Conservation (phyloP, 2,329 filamentous ascomycete species). For the Pseudogymnoascus sp. region DNA sequence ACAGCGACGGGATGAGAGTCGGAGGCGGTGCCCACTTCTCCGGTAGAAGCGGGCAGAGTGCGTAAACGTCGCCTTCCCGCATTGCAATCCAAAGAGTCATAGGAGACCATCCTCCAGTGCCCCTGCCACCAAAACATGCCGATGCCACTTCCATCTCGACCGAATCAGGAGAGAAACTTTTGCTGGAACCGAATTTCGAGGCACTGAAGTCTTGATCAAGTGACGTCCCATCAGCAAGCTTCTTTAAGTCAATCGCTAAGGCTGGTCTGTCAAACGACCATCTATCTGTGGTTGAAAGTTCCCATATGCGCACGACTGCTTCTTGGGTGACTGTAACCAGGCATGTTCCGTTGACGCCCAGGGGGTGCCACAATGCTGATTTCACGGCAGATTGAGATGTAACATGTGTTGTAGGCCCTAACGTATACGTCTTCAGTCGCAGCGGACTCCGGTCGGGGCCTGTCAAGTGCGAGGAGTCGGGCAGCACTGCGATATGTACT, state of each 20-base stretch:
- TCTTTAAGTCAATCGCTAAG: constrained; percentile 79
- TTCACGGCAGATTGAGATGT: constrained; percentile 74
- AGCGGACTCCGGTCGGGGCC: constrained; percentile 61
- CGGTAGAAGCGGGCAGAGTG: constrained; percentile 82
- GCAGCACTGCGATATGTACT: constrained; percentile 79
- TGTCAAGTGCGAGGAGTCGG: constrained; percentile 69
- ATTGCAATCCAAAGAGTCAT: constrained; percentile 99
- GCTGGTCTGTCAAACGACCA: constrained; percentile 82
- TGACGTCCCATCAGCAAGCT: constrained; percentile 76
- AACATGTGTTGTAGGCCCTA: constrained; percentile 90
- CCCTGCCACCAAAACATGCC: constrained; percentile 65
- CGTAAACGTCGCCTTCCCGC: constrained; percentile 86
- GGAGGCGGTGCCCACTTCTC: constrained; percentile 75
- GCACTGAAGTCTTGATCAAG: constrained; percentile 78
- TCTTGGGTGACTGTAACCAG: constrained; percentile 85
- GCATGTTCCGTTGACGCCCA: constrained; percentile 73
- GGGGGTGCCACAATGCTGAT: constrained; percentile 84
- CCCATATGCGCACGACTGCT: constrained; percentile 84
- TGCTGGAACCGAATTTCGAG: constrained; percentile 65
- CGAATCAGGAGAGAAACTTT: constrained; percentile 78
- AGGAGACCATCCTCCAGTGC: constrained; percentile 78
- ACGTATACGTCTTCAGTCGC: constrained; percentile 77
- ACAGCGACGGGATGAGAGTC: constrained; percentile 72
- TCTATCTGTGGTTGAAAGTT: constrained; percentile 73
- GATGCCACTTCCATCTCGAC: constrained; percentile 93